These are phyloP conservation scores for Chlorophyllum brunneum DNA, from an alignment of 768 basidiomycete species.

Conservation along the genomic window DNA sequence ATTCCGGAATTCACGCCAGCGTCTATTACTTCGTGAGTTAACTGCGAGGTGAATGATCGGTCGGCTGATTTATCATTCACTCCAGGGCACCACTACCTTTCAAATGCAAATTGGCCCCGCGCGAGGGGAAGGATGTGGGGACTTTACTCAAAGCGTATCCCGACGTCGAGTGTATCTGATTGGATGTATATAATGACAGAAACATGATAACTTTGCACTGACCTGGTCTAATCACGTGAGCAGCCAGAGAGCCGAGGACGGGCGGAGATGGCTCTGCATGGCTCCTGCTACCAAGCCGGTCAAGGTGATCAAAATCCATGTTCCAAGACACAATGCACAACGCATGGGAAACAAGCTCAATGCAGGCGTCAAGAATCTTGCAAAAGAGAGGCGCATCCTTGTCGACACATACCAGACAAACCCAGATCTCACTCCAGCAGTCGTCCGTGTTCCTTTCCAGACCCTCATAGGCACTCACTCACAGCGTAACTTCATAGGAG, in stretches of 20 bases:
- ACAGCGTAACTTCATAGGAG: slow-evolving; percentile 37
- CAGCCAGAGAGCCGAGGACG: too few species aligned
- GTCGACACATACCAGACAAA: slow-evolving; percentile 63
- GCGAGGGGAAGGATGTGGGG: not conserved
- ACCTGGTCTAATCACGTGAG: too few species aligned
- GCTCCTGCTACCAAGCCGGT: slow-evolving; percentile 52
- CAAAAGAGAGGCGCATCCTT: slow-evolving; percentile 43
- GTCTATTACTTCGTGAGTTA: not conserved
- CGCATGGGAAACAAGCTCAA: slow-evolving; percentile 62
- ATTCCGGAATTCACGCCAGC: not conserved
- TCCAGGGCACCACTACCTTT: not conserved
- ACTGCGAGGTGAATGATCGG: not conserved
- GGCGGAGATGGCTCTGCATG: slow-evolving; percentile 41
- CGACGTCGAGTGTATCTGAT: not conserved
- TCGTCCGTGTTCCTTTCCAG: slow-evolving; percentile 42
- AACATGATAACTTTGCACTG: too few species aligned
- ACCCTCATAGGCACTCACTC: not conserved
- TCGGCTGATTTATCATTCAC: not conserved
- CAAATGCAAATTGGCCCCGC: not conserved
- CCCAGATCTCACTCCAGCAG: slow-evolving; percentile 59
- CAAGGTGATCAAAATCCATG: slow-evolving; percentile 56
- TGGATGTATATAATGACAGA: too few species aligned
- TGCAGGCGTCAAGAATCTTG: slow-evolving; percentile 53
- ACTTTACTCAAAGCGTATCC: not conserved
- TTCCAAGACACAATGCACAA: slow-evolving; percentile 75